Evolutionary conservation across 2,329 filamentous ascomycete species (phyloP).

Genomic region (Daldinia sp.): DNA sequence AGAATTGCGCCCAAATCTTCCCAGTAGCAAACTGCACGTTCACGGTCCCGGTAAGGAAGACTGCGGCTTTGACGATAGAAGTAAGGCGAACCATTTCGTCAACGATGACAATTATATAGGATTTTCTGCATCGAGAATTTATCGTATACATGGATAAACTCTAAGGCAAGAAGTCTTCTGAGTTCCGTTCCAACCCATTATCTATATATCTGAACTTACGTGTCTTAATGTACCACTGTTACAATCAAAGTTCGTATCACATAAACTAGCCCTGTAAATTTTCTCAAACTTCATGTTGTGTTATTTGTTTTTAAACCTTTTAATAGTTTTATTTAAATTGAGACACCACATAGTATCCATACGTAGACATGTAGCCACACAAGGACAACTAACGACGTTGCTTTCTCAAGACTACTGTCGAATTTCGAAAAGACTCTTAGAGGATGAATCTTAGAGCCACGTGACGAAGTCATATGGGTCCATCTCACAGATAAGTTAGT

Average conservation of each 20-base stretch:
- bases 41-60: constrained; percentile 2
- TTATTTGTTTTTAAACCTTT: background rate
- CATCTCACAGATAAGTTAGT: too few relatives aligned
- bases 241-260: background rate
- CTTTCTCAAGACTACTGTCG: background rate
- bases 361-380: background rate
- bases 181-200: too few relatives aligned
- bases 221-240: background rate
- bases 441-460: background rate
- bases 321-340: background rate
- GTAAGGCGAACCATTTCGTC: background rate
- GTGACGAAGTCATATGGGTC: background rate
- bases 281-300: background rate
- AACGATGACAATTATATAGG: background rate
- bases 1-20: constrained; percentile 30
- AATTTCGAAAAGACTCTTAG: too few relatives aligned
- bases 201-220: background rate
- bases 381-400: background rate
- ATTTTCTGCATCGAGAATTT: background rate
- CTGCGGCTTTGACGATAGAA: background rate
- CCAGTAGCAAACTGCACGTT: background rate
- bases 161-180: too few relatives aligned
- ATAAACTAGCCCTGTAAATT: background rate
- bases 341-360: background rate
- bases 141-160: background rate